Base-by-base conservation (phyloP, 768 basidiomycete species). In the Trichaptum fuscoviolaceum region DNA sequence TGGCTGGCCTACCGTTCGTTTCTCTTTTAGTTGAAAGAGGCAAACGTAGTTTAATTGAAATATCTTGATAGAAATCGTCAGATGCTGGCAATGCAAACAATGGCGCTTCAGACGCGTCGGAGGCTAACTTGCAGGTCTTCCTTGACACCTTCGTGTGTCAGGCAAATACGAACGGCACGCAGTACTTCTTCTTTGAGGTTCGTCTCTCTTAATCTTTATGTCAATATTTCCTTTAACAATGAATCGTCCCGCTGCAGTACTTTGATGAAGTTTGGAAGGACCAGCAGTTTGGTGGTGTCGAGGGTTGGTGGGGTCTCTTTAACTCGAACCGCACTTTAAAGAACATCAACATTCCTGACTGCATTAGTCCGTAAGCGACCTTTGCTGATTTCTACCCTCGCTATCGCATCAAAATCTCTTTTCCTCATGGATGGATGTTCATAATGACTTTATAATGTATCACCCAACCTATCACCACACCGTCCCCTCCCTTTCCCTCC, bases 111-210 rank as follows among this genome's bases (percentile, higher is more conserved):
- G 70, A 72, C 17, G 90, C 94, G 8, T 87, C 85, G 0, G 77
- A 80, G 61, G 72, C 75, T 5, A 88, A 89, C 69, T 77, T 93
- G 63, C 91, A 98, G 85, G 85, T 74, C 20, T 99, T 93, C 83
- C 73, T 99, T 67, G 82, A 99, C 74, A 87, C 84, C 0, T 99
- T 93, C 70, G 87, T 95, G 8, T 99, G 96, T 72, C 83, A 87
- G 73, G 91, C 96, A 0, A 97, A 95, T 74, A 68, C 75, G 20
- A 95, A 95, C 68, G 84, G 85, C 15, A 95, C 92, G 0, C 80
- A 85, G 18, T 96, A 96, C 78, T 97, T 95, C 84, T 96, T 85
- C 81, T 93, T 94, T 67, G 91, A 91, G 82, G 85, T 85, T 60
- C 17, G 81, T 77, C 36, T 67, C n/a, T 9, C 27, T n/a, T 62